Conservation (phyloP, 345 rosid species). For the Hypericum androsaemum region DNA sequence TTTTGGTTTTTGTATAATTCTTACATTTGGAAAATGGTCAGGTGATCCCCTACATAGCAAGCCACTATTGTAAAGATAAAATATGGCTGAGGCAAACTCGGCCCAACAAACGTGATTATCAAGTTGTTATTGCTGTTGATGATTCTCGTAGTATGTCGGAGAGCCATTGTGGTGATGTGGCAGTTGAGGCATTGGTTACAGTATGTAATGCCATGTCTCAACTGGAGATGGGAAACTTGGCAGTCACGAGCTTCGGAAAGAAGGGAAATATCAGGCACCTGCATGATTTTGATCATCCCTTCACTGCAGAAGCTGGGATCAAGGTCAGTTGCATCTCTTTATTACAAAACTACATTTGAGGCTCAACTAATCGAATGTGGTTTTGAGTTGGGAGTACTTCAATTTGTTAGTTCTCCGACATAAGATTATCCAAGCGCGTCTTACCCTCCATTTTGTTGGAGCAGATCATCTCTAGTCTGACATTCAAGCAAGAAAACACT, state of each 20-base stretch:
- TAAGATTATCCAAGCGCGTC: not conserved
- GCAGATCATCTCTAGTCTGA: conserved; percentile 80
- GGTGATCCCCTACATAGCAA: conserved; percentile 92
- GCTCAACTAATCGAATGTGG: too few species aligned
- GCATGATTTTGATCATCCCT: conserved; percentile 83
- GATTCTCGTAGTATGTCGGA: conserved; percentile 92
- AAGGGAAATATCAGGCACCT: conserved; percentile 68
- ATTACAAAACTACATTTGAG: too few species aligned
- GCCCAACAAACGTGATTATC: conserved; percentile 96
- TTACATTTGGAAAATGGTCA: conserved; percentile 13
- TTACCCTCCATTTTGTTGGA: conserved; percentile 8
- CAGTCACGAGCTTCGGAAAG: conserved; percentile 85
- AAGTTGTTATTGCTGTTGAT: conserved; percentile 84
- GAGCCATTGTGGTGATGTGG: conserved; percentile 75
- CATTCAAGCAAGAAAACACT: conserved; percentile 82
- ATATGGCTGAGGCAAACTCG: conserved; percentile 91
- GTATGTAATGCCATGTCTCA: conserved; percentile 92
- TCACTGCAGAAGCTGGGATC: conserved; percentile 71
- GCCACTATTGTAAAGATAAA: conserved; percentile 87
- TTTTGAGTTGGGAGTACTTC: not conserved
- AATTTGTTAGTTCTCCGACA: not conserved
- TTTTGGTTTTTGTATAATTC: not conserved
- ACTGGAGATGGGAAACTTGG: conserved; percentile 86
- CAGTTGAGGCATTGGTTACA: conserved; percentile 84
- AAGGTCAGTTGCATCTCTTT: conserved; percentile 36